phyloP scores from a whole-genome alignment of 345 rosid species.

The Pugionium dolabratum region DNA sequence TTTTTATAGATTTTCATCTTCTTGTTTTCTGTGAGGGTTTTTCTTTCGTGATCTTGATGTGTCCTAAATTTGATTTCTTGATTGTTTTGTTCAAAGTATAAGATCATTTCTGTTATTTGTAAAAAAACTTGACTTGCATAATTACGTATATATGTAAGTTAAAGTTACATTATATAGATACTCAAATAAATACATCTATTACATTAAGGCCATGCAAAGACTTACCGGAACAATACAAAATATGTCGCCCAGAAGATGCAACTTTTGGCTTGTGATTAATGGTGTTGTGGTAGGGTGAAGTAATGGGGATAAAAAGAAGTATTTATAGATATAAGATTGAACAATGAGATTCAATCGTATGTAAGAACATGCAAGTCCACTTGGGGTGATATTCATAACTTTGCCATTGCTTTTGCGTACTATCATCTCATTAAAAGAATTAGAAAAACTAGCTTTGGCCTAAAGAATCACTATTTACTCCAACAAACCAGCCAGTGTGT shows the following conservation, averaged over 20 bases:
- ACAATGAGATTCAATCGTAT: constrained; percentile 23
- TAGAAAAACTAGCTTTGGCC: constrained; percentile 20
- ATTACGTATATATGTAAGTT: too few relatives aligned
- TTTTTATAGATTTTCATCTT: constrained; percentile 37
- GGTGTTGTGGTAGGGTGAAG: background rate
- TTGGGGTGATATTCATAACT: constrained; percentile 13
- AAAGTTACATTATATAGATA: too few relatives aligned
- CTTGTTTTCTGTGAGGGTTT: constrained; percentile 1
- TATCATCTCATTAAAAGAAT: background rate
- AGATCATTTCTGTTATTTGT: background rate
- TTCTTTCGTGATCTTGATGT: constrained; percentile 2
- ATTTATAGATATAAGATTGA: constrained; percentile 36
- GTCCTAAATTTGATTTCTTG: background rate
- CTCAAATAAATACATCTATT: too few relatives aligned
- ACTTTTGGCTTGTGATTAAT: too few relatives aligned
- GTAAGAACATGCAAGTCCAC: constrained; percentile 28
- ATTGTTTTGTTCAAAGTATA: constrained; percentile 3
- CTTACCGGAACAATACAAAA: too few relatives aligned
- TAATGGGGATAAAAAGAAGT: constrained; percentile 17
- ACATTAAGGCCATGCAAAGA: too few relatives aligned
- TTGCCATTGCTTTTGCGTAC: background rate
- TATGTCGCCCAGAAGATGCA: too few relatives aligned
- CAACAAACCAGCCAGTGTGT: constrained; percentile 54
- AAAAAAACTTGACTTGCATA: too few relatives aligned
- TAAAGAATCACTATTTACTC: constrained; percentile 33